Evolutionary conservation across 352 stramenopile species (phyloP), one percentile per base, ranked within the genome.

Genomic region (Elongisporangium anandrum): DNA sequence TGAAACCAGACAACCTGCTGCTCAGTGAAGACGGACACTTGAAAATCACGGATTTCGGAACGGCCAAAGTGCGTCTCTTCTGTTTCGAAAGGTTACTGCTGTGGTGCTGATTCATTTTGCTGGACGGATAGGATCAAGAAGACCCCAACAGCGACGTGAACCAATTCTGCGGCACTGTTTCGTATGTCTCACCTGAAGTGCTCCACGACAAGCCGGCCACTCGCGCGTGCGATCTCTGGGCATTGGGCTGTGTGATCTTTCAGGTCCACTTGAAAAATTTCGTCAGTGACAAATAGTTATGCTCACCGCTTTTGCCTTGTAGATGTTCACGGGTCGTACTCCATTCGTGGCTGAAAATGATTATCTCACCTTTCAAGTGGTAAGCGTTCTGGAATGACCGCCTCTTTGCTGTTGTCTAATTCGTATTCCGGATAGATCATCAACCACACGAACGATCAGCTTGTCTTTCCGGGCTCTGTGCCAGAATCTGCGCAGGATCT

Each of bases 1-100:
- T 99, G 58, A 97, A 97, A 61, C 90, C 90, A 12, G 90, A 97
- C 57, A 97, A 97, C 58, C 69, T 96, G 26, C 73, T 97, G 4
- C 67, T 97, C 9, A 92, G 77, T 56, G 66, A 77, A 34, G 67
- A 82, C 49, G 90, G 90, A 45, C 88, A 97, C 58, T 65, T 97
- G 50, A 97, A 96, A 65, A 72, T 97, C 53, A 95, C 87, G 12
- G 90, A 97, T 67, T 97, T 97, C 60, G 90, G 90, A 26, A 94
- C 85, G 15, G 83, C 88, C 55, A 93, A 91, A 73, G 81, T 92
- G 45, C 41, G 9, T 56, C 16, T 2, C 15, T 50, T 54, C 22
- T 45, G 48, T 24, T 17, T 23, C 9, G 48, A 52, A 0, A 7
- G 23, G 21, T 39, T 24, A 29, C 16, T 52, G 45, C 29, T 68